phyloP scores from a whole-genome alignment of 805 yeast species.

The Yamadazyma sp. region DNA sequence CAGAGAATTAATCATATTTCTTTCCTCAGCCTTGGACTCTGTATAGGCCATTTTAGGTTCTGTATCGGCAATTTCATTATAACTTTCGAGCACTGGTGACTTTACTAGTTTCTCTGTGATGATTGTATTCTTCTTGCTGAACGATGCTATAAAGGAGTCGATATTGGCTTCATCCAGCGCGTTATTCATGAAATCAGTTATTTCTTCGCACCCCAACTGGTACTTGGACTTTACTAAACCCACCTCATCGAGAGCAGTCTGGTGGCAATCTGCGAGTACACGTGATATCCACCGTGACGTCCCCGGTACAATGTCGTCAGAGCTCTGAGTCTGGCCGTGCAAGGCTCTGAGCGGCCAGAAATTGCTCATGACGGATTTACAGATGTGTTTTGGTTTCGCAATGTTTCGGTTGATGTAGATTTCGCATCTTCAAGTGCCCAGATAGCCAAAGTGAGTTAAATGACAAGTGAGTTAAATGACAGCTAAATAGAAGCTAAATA shows the following conservation, averaged over 20 bases:
- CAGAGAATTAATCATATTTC: constrained; percentile 5
- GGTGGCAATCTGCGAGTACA: constrained; percentile 42
- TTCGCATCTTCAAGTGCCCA: too few species aligned
- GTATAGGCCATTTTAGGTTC: constrained; percentile 9
- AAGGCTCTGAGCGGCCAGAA: constrained; percentile 6
- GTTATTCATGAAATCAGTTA: constrained; percentile 42
- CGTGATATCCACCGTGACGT: constrained; percentile 51
- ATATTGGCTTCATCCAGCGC: constrained; percentile 19
- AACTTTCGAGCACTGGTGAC: constrained; percentile 1
- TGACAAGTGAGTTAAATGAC: too few species aligned
- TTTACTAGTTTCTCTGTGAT: constrained; percentile 1
- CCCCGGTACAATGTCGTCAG: constrained; percentile 37
- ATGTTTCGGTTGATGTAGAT: too few species aligned
- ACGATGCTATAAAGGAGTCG: neutral
- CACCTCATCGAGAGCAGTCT: constrained; percentile 34
- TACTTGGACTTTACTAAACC: too few species aligned
- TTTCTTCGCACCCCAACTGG: constrained; percentile 42
- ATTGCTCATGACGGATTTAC: constrained; percentile 8
- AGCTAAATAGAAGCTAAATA: too few species aligned
- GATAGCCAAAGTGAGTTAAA: too few species aligned
- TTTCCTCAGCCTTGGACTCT: constrained; percentile 3
- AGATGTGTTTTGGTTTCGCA: neutral
- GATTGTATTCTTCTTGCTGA: constrained; percentile 1
- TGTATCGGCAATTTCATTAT: too few species aligned
- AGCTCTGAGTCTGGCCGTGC: neutral